Evolutionary conservation across 495 filamentous ascomycete genomes (phyloP).

Genomic region (Tuber calosporum): DNA sequence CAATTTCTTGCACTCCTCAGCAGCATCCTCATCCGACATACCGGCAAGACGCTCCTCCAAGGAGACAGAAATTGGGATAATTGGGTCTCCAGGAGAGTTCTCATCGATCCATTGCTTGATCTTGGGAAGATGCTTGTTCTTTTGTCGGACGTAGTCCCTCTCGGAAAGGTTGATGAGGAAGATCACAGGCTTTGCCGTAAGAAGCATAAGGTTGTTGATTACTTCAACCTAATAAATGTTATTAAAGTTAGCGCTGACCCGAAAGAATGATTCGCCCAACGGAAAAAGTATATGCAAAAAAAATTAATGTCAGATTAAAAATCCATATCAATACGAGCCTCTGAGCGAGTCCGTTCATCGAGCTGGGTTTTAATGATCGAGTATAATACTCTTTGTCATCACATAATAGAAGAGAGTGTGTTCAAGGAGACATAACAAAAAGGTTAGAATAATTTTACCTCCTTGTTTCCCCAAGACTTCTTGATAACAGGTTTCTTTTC

Average conservation of each 20-base stretch:
- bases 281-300: neutral
- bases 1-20: constrained; percentile 79
- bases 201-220: constrained; percentile 92
- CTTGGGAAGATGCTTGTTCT: constrained; percentile 96
- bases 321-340: constrained; percentile 75
- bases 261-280: neutral
- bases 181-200: constrained; percentile 94
- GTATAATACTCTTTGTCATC: constrained; percentile 98
- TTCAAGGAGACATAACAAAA: constrained; percentile 28
- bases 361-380: constrained; percentile 97
- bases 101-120: constrained; percentile 91
- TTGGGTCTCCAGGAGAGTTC: constrained; percentile 74
- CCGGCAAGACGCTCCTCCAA: constrained; percentile 87
- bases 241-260: neutral
- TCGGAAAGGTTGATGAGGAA: constrained; percentile 96
- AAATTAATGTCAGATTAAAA: constrained; percentile 26
- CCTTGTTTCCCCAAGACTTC: constrained; percentile 82
- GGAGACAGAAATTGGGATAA: constrained; percentile 83
- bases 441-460: constrained; percentile 59
- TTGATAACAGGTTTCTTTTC: constrained; percentile 84
- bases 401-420: constrained; percentile 47
- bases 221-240: constrained; percentile 68
- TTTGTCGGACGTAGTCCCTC: constrained; percentile 95
- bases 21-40: constrained; percentile 68
- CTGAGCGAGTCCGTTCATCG: constrained; percentile 77